Evolutionary conservation across 2,329 filamentous ascomycete species (phyloP).

Genomic region (Claviceps capensis): DNA sequence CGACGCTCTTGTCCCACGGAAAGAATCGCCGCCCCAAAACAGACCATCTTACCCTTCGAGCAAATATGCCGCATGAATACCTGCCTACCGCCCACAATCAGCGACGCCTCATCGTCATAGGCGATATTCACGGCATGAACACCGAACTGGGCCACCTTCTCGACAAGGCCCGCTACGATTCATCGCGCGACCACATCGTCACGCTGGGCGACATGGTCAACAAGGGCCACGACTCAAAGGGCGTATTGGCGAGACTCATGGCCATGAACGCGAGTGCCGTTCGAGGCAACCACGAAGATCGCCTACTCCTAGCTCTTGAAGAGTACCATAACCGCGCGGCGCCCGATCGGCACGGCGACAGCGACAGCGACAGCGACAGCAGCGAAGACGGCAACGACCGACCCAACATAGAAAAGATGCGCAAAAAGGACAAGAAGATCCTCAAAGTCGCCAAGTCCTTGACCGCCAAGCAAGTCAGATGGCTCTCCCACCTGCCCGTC

Average conservation of each 20-base stretch:
- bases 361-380: not conserved
- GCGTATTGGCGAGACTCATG: constrained; percentile 65
- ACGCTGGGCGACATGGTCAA: constrained; percentile 68
- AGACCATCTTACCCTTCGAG: constrained; percentile 17
- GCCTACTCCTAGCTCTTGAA: constrained; percentile 54
- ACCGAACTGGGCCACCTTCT: constrained; percentile 53
- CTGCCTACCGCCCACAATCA: constrained; percentile 22
- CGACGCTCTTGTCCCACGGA: not conserved
- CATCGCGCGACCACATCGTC: constrained; percentile 52
- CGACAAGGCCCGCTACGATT: constrained; percentile 48
- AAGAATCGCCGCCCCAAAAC: not conserved
- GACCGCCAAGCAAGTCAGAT: constrained; percentile 46
- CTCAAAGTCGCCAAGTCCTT: constrained; percentile 44
- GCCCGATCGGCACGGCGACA: constrained; percentile 6
- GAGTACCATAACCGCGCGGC: constrained; percentile 14
- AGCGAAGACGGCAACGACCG: constrained; percentile 8
- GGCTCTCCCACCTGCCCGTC: constrained; percentile 60
- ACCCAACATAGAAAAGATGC: constrained; percentile 12
- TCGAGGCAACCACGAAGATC: constrained; percentile 87
- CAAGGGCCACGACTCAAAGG: constrained; percentile 73
- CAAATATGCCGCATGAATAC: constrained; percentile 16
- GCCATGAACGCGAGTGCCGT: constrained; percentile 64
- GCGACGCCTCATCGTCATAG: constrained; percentile 63
- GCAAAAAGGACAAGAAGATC: constrained; percentile 23
- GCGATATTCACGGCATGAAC: constrained; percentile 86